A percentile compares a stretch with the other conserved stretches of the same genome.
Evolutionary conservation across 805 yeast species (phyloP).

Genomic region (Barnettozyma siamensis): DNA sequence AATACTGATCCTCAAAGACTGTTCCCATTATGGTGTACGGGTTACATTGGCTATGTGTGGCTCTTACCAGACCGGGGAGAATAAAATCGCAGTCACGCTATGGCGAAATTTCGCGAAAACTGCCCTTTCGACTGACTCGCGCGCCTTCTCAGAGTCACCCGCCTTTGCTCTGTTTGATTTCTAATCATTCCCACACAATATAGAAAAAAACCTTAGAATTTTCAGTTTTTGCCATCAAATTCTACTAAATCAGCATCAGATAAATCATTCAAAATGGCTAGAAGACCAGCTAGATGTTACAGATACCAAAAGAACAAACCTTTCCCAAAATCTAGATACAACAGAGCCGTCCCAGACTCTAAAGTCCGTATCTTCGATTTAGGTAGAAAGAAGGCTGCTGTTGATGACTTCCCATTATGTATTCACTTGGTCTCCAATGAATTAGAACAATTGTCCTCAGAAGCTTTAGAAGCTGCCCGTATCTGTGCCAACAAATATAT

Average conservation of each 20-base stretch:
- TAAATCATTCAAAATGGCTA: conserved; percentile 77
- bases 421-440: conserved; percentile 99
- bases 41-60: not conserved
- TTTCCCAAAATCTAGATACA: conserved; percentile 99
- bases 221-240: not conserved
- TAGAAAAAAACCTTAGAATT: not conserved
- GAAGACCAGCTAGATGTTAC: conserved; percentile 99
- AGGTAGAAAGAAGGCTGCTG: conserved; percentile 99
- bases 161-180: conserved; percentile 2
- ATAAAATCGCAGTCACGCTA: conserved; percentile 9
- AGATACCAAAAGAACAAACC: conserved; percentile 99
- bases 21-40: conserved; percentile 1
- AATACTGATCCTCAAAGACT: no score
- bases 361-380: conserved; percentile 98
- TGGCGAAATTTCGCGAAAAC: not conserved
- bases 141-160: no score
- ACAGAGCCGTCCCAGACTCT: conserved; percentile 99
- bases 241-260: conserved; percentile 1
- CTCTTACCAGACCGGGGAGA: not conserved
- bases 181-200: conserved; percentile 4
- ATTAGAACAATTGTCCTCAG: conserved; percentile 97
- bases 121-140: not conserved
- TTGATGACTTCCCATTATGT: conserved; percentile 97
- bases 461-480: conserved; percentile 99
- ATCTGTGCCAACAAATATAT: conserved; percentile 99